Percentiles rank a stretch among this genome's conserved stretches.
phyloP scores from a whole-genome alignment of 2,329 filamentous ascomycete species.

The Aspergillus floridensis region DNA sequence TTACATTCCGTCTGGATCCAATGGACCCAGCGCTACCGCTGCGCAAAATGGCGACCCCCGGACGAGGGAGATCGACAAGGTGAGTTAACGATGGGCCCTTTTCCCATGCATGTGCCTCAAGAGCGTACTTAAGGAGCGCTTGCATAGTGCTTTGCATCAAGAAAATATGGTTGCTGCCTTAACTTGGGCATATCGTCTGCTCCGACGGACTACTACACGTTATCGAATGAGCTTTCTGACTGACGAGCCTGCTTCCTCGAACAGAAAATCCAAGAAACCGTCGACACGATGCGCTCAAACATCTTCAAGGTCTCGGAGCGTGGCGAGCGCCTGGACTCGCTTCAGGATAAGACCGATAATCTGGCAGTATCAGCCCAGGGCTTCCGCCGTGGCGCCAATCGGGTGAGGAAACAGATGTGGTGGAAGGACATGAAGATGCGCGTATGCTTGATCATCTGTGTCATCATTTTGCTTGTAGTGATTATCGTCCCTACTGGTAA shows the following conservation, averaged over 20 bases:
- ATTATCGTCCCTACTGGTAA: conserved; percentile 92
- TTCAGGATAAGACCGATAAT: conserved; percentile 92
- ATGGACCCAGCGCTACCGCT: conserved; percentile 50
- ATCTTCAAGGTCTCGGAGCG: conserved; percentile 95
- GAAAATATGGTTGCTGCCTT: not conserved
- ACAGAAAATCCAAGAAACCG: conserved; percentile 96
- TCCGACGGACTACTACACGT: not conserved
- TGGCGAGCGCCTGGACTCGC: conserved; percentile 80
- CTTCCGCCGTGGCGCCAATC: conserved; percentile 93
- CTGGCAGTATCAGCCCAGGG: conserved; percentile 88
- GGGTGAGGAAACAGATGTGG: conserved; percentile 97
- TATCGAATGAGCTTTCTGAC: not conserved
- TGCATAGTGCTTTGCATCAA: not conserved
- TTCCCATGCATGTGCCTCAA: not conserved
- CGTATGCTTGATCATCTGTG: conserved; percentile 87
- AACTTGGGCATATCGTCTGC: not conserved
- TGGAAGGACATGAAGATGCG: conserved; percentile 99
- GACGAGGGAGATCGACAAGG: conserved; percentile 76
- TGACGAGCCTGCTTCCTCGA: conserved; percentile 3
- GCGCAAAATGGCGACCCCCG: conserved; percentile 58
- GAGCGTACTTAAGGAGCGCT: not conserved
- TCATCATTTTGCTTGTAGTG: conserved; percentile 86
- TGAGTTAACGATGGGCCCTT: conserved; percentile 53
- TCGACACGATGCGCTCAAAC: conserved; percentile 94
- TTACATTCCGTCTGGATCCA: conserved; percentile 72